phyloP scores from a whole-genome alignment of 352 stramenopile genomes.

The Bremia lactucae region DNA sequence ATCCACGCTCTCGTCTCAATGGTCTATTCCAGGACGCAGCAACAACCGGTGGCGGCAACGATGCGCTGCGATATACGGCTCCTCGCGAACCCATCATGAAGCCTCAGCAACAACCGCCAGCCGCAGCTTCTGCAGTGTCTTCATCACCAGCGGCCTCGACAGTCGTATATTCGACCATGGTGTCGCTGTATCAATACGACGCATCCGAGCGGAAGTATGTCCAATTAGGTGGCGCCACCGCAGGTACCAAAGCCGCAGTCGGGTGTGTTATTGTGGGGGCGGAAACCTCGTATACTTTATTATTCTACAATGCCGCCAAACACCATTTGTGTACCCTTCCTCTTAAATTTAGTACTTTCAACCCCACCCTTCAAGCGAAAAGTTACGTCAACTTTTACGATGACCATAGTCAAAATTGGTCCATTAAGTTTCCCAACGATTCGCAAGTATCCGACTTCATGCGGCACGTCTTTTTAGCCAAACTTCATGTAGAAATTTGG shows the following conservation, averaged over 20 bases:
- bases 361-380: slow-evolving; percentile 61
- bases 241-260: slow-evolving; percentile 25
- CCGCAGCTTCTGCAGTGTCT: slow-evolving; percentile 11
- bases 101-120: slow-evolving; percentile 10
- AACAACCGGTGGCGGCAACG: slow-evolving; percentile 28
- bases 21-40: slow-evolving; percentile 43
- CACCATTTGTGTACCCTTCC: slow-evolving; percentile 47
- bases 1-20: slow-evolving; percentile 41
- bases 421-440: slow-evolving; percentile 58
- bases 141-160: slow-evolving; percentile 16
- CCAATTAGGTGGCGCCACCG: slow-evolving; percentile 30
- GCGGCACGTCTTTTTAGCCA: slow-evolving; percentile 53
- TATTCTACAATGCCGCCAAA: slow-evolving; percentile 71
- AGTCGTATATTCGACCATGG: slow-evolving; percentile 57
- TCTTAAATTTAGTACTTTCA: slow-evolving; percentile 40
- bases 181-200: slow-evolving; percentile 75
- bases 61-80: slow-evolving; percentile 56
- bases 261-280: slow-evolving; percentile 65
- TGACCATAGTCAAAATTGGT: slow-evolving; percentile 57
- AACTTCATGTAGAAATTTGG: slow-evolving; percentile 79
- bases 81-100: slow-evolving; percentile 46
- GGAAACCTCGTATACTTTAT: slow-evolving; percentile 52
- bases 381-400: slow-evolving; percentile 83
- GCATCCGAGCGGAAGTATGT: slow-evolving; percentile 39
- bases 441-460: slow-evolving; percentile 57